Evolutionary conservation across 1,139 yeast species (phyloP), one percentile per base, ranked within the genome.

Genomic region (Geotrichum aggregatum): DNA sequence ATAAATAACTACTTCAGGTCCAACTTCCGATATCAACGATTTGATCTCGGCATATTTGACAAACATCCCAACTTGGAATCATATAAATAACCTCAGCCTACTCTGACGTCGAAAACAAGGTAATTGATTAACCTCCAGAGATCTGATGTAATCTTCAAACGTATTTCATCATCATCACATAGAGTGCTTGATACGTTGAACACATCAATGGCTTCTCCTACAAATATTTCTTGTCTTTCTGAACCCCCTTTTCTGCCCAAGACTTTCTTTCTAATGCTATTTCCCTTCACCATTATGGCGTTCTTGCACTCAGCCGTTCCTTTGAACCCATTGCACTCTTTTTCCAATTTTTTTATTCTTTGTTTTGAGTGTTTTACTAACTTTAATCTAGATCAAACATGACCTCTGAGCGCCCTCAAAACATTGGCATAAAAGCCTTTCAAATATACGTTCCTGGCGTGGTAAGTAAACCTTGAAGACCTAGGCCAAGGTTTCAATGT

Each of bases 351-450:
- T 22, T 39, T 30, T 6, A 13, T 3, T 22, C 14, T 18, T 21
- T 22, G 8, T n/a, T 13, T 8, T 8, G n/a, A 21, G 7, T 16
- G 7, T 19, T 13, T 11, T 45, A 30, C 26, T 35, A 18, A 18
- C 19, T 19, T 22, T 21, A 2, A 21, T 13, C 18, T 16, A 3
- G 43, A 11, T 24, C 28, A 24, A 53, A 14, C 49, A 67, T 67
- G 71, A 64, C 71, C 49, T 66, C 64, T 53, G 55, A 55, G 49
- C 69, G 70, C 52, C 87, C 92, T 53, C 79, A 79, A 68, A 91
- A 92, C 76, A 79, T 92, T 65, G 98, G 98, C 75, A 92, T 92
- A 74, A 92, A 92, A 71, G 98, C 94, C 69, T 80, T 92, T 63
- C 97, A 92, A 73, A 78, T 88, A 54, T 94, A 92, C 74, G 76